Conservation (phyloP, 1,284 basidiomycete species). For the Ceratobasidium sp. region DNA sequence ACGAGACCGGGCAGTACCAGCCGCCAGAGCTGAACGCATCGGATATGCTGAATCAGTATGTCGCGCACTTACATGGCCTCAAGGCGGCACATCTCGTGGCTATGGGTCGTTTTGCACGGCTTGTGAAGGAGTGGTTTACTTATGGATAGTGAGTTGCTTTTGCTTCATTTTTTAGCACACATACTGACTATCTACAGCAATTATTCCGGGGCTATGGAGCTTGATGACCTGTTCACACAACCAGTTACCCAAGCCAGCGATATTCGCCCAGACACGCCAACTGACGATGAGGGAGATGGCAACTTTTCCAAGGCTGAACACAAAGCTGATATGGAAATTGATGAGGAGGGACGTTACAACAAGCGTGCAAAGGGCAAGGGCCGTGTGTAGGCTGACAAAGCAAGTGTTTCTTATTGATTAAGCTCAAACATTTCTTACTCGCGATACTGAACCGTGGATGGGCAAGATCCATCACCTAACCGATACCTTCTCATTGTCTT, state of each 20-base stretch:
- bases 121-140: neutral
- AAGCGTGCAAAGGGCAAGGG: neutral
- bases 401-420: no score
- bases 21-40: neutral
- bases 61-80: conserved; percentile 11
- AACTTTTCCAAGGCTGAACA: neutral
- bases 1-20: neutral
- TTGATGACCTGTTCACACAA: neutral
- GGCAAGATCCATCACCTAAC: no score
- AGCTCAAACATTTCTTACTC: no score
- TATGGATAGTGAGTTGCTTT: conserved; percentile 35
- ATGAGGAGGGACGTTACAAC: neutral
- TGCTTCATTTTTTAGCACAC: neutral
- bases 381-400: neutral
- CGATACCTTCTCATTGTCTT: no score
- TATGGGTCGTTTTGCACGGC: neutral
- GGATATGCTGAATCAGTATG: conserved; percentile 24
- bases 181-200: neutral
- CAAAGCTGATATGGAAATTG: neutral
- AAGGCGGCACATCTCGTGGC: neutral
- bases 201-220: conserved; percentile 6
- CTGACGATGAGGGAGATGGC: neutral
- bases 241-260: neutral
- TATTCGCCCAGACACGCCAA: conserved; percentile 14
- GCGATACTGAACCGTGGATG: no score